Evolutionary conservation across 768 basidiomycete species (phyloP).

Genomic region (Porpolomopsis calyptriformis): DNA sequence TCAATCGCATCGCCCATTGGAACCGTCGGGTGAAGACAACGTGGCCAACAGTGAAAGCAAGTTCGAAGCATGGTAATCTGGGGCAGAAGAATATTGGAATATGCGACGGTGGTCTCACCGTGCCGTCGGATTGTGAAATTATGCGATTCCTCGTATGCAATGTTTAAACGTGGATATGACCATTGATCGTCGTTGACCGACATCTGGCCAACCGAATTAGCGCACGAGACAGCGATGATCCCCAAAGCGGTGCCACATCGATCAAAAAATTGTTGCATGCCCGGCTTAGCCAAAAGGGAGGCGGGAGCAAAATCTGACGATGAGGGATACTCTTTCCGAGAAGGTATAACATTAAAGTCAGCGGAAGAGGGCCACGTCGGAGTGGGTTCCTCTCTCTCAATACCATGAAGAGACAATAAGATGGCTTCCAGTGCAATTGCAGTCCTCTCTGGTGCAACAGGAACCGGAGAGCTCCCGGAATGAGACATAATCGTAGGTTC

Average conservation of each 20-base stretch:
- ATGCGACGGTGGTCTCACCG: slow-evolving; percentile 52
- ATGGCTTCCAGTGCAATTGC: slow-evolving; percentile 69
- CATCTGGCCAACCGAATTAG: slow-evolving; percentile 61
- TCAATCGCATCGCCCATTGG: slow-evolving; percentile 55
- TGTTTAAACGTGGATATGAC: slow-evolving; percentile 48
- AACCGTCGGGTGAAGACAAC: slow-evolving; percentile 53
- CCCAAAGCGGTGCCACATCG: slow-evolving; percentile 48
- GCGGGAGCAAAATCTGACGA: slow-evolving; percentile 55
- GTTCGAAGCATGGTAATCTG: slow-evolving; percentile 65
- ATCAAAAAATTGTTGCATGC: slow-evolving; percentile 64
- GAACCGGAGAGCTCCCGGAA: slow-evolving; percentile 32
- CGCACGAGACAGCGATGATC: slow-evolving; percentile 47
- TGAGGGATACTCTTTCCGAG: slow-evolving; percentile 57
- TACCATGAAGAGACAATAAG: slow-evolving; percentile 54
- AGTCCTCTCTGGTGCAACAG: slow-evolving; percentile 61
- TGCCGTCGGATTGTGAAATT: slow-evolving; percentile 61
- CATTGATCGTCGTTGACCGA: slow-evolving; percentile 81
- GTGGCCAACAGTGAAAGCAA: slow-evolving; percentile 77
- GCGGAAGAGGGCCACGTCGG: slow-evolving; percentile 72
- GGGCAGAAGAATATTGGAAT: slow-evolving; percentile 47
- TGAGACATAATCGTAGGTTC: slow-evolving; percentile 41
- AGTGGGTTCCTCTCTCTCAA: slow-evolving; percentile 59
- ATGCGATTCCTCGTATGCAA: slow-evolving; percentile 58
- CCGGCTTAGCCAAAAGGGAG: slow-evolving; percentile 46
- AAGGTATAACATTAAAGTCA: slow-evolving; percentile 50